phyloP scores from a whole-genome alignment of 2,329 filamentous ascomycete genomes.

The Fusarium odoratissimum region DNA sequence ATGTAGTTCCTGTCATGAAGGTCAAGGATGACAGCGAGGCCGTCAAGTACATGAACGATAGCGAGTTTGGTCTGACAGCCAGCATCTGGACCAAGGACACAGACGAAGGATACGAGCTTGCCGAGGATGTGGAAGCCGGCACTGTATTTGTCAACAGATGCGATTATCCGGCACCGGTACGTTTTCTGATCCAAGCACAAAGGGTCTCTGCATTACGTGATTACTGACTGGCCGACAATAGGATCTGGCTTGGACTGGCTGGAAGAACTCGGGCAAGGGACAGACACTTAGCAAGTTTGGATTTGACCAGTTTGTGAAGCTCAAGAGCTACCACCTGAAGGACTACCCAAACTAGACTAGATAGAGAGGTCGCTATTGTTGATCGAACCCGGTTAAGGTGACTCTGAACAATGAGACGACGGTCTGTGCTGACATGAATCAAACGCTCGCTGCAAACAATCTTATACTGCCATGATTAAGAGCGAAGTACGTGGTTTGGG shows the following conservation, averaged over 20 bases:
- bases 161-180: constrained; percentile 90
- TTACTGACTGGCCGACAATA: constrained; percentile 51
- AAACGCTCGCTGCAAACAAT: constrained; percentile 21
- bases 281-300: constrained; percentile 90
- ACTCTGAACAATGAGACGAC: constrained; percentile 27
- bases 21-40: constrained; percentile 86
- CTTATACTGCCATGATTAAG: not conserved
- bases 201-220: constrained; percentile 5
- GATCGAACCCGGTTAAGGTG: constrained; percentile 17
- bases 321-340: constrained; percentile 96
- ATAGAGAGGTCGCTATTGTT: constrained; percentile 4
- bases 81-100: constrained; percentile 97
- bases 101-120: constrained; percentile 77
- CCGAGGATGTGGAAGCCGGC: constrained; percentile 86
- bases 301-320: constrained; percentile 94
- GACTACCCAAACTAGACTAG: constrained; percentile 71
- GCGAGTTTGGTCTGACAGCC: constrained; percentile 93
- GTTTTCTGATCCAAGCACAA: constrained; percentile 47
- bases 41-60: constrained; percentile 89
- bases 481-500: not conserved
- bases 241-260: constrained; percentile 96
- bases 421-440: constrained; percentile 15
- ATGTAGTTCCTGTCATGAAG: constrained; percentile 77
- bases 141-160: constrained; percentile 97
- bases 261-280: constrained; percentile 96